Percentiles rank a stretch among this genome's conserved stretches.
These are phyloP conservation scores for Omphalea diandra DNA, from an alignment of 441 rosid genomes.

Conservation along the genomic window DNA sequence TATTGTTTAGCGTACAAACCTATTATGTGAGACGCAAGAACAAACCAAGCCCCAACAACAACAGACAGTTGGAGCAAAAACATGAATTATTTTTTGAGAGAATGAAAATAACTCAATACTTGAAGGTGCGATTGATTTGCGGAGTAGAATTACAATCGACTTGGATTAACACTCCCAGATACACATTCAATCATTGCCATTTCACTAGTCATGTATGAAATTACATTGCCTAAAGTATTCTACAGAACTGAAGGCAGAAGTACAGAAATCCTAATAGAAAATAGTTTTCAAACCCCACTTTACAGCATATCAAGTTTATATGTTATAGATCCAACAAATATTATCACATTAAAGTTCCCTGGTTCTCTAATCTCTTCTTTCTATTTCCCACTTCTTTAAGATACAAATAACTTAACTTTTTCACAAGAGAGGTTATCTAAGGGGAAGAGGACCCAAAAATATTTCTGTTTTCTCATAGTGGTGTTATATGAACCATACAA, in stretches of 20 bases:
- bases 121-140: no score
- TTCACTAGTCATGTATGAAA: no score
- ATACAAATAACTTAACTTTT: neutral
- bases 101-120: no score
- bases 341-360: neutral
- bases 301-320: neutral
- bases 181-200: no score
- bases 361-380: neutral
- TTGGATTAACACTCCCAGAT: neutral
- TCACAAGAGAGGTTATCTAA: neutral
- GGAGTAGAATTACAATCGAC: neutral
- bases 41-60: neutral
- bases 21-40: neutral
- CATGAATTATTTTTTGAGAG: no score
- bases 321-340: neutral
- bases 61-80: neutral
- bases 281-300: neutral
- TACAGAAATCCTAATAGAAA: neutral
- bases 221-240: neutral
- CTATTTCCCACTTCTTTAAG: neutral
- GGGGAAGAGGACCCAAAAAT: neutral
- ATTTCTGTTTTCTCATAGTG: neutral
- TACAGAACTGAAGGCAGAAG: neutral
- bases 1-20: slow-evolving; percentile 1
- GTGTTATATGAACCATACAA: neutral